Conservation (phyloP, 139 green algal species). For the Chlorella sp. region DNA sequence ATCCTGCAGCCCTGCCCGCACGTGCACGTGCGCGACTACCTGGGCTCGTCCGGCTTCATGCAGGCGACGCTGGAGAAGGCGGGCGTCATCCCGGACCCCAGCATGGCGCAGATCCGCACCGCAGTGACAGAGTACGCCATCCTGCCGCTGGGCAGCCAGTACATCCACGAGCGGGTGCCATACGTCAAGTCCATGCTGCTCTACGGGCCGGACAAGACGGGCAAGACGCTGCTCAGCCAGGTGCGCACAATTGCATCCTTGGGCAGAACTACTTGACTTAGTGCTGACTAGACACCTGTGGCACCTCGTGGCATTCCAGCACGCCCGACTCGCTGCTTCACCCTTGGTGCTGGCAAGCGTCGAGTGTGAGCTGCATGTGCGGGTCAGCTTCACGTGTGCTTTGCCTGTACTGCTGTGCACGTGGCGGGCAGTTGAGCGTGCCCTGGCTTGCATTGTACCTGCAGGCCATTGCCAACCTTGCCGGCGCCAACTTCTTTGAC, state of each 20-base stretch:
- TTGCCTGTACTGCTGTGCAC: no score
- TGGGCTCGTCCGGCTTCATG: constrained; percentile 56
- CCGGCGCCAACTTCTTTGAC: constrained; percentile 78
- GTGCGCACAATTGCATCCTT: no score
- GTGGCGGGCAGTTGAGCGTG: no score
- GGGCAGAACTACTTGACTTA: no score
- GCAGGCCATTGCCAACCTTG: constrained; percentile 47
- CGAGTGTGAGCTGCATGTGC: no score
- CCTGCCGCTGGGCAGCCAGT: constrained; percentile 65
- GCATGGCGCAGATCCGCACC: constrained; percentile 50
- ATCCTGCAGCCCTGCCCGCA: constrained; percentile 53
- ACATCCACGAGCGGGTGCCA: constrained; percentile 54
- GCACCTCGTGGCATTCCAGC: no score
- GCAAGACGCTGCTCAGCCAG: constrained; percentile 79
- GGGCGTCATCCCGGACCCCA: constrained; percentile 57
- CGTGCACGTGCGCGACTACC: constrained; percentile 57
- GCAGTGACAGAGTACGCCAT: constrained; percentile 73
- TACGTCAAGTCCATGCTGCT: constrained; percentile 69
- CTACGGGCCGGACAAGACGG: constrained; percentile 65
- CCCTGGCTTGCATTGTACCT: no score
- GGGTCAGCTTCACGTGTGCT: no score
- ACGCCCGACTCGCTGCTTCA: no score
- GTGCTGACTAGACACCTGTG: no score
- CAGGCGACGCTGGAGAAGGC: constrained; percentile 43
- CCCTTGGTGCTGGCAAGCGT: no score